These are phyloP conservation scores for Fonsecaea nubica DNA, from an alignment of 2,329 filamentous ascomycete genomes.

Conservation along the genomic window DNA sequence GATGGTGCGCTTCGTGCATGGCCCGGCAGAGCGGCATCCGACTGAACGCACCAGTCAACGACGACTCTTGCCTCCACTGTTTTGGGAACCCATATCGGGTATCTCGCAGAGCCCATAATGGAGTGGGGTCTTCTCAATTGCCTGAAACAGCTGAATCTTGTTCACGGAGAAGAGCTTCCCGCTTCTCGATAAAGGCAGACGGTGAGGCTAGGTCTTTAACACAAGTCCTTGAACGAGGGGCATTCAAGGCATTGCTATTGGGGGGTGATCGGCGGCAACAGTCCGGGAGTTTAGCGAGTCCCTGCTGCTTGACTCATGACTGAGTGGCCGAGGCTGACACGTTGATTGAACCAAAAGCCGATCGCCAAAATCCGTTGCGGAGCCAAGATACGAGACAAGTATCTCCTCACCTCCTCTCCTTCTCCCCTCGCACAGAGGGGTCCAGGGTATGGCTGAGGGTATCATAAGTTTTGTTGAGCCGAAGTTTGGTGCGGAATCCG, in stretches of 20 bases:
- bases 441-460: neutral
- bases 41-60: neutral
- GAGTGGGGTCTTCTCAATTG: slow-evolving; percentile 6
- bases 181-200: neutral
- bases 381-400: neutral
- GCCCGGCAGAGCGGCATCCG: slow-evolving; percentile 7
- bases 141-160: slow-evolving; percentile 8
- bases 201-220: neutral
- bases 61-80: slow-evolving; percentile 6
- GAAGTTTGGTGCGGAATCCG: slow-evolving; percentile 23
- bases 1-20: neutral
- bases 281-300: neutral
- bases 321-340: neutral
- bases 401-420: neutral
- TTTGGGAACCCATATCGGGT: slow-evolving; percentile 8
- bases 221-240: neutral
- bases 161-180: neutral
- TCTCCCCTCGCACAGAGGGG: neutral
- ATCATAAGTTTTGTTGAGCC: slow-evolving; percentile 2
- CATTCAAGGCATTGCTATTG: neutral
- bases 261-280: neutral
- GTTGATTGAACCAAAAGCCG: neutral
- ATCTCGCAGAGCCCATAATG: slow-evolving; percentile 10
- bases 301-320: neutral
- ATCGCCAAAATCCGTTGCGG: slow-evolving; percentile 11